These are phyloP conservation scores for Lyophyllum shimeji DNA, from an alignment of 768 basidiomycete genomes.

Conservation along the genomic window DNA sequence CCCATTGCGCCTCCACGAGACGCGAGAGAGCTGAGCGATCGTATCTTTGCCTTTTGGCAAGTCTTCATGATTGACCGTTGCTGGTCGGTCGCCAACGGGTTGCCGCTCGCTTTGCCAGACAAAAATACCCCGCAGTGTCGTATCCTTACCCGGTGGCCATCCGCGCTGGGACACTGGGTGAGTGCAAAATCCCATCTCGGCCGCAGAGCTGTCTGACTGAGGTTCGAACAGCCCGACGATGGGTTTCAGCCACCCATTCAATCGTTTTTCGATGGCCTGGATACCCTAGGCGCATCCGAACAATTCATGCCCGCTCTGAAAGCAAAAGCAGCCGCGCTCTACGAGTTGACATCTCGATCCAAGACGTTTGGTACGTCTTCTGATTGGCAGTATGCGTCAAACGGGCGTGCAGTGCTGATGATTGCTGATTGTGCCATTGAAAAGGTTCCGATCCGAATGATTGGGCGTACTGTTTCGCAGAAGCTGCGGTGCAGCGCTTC, in stretches of 20 bases:
- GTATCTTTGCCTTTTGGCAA: slow-evolving; percentile 60
- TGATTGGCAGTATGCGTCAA: slow-evolving; percentile 7
- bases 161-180: slow-evolving; percentile 21
- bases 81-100: slow-evolving; percentile 55
- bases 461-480: slow-evolving; percentile 35
- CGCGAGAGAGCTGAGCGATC: slow-evolving; percentile 42
- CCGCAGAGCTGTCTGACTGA: background rate
- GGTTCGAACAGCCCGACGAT: slow-evolving; percentile 14
- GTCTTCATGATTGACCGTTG: slow-evolving; percentile 61
- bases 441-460: slow-evolving; percentile 34
- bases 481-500: slow-evolving; percentile 47
- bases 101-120: slow-evolving; percentile 53
- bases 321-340: slow-evolving; percentile 51
- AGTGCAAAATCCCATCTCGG: slow-evolving; percentile 12
- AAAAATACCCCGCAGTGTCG: slow-evolving; percentile 44
- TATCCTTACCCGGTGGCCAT: slow-evolving; percentile 56
- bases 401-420: too few relatives aligned
- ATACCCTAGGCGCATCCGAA: slow-evolving; percentile 21
- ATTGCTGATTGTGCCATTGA: slow-evolving; percentile 22
- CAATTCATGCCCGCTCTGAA: slow-evolving; percentile 41
- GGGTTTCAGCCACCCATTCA: slow-evolving; percentile 21
- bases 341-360: slow-evolving; percentile 51
- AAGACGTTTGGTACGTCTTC: slow-evolving; percentile 30
- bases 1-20: slow-evolving; percentile 36
- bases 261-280: slow-evolving; percentile 26